Percentiles rank a stretch among this genome's conserved stretches.
phyloP scores from a whole-genome alignment of 179 eudicot genomes.

The Heliamphora pulchella region DNA sequence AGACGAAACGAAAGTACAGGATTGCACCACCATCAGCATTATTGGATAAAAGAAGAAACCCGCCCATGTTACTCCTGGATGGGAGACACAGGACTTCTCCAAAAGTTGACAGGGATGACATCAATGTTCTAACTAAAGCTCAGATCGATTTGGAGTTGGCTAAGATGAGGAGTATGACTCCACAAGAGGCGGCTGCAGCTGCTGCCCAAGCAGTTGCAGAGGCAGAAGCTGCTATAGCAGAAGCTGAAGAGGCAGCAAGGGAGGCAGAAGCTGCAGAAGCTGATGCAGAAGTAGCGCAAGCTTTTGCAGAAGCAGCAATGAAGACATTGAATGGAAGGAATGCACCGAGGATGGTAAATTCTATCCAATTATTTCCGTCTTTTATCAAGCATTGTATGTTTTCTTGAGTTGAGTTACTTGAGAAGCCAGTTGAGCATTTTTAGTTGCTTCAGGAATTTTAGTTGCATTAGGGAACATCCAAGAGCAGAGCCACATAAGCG shows the following conservation, averaged over 20 bases:
- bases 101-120: constrained; percentile 39
- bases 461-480: background rate
- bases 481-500: too few species aligned
- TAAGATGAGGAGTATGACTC: constrained; percentile 71
- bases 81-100: constrained; percentile 42
- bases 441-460: background rate
- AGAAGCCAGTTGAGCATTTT: background rate
- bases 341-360: constrained; percentile 47
- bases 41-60: constrained; percentile 45
- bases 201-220: constrained; percentile 84
- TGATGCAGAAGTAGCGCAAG: constrained; percentile 83
- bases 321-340: constrained; percentile 65
- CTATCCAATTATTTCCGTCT: constrained; percentile 2
- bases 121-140: constrained; percentile 36
- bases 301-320: constrained; percentile 79
- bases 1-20: constrained; percentile 56
- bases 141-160: constrained; percentile 72
- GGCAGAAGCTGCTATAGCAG: constrained; percentile 81
- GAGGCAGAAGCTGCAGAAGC: constrained; percentile 93
- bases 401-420: background rate
- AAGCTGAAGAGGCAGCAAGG: constrained; percentile 79
- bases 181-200: constrained; percentile 71
- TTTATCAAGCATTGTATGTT: background rate
- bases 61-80: constrained; percentile 35
- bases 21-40: constrained; percentile 34